These are phyloP conservation scores for Zelopaecilomyces penicillatus DNA, from an alignment of 2,329 filamentous ascomycete species.

Conservation along the genomic window DNA sequence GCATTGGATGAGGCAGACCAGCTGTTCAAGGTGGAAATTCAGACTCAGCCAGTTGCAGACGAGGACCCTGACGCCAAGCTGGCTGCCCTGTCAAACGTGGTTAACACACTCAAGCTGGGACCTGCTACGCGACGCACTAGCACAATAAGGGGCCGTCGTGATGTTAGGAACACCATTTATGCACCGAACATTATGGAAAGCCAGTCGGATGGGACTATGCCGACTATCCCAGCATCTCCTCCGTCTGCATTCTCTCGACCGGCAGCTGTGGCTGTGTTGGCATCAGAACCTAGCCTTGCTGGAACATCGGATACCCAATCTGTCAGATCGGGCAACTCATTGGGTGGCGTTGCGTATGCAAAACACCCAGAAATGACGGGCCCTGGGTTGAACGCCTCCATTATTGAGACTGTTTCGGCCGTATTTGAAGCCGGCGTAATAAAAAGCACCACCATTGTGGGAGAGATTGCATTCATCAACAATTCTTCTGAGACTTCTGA, in stretches of 20 bases:
- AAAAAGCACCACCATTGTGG: constrained; percentile 65
- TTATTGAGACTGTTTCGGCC: constrained; percentile 86
- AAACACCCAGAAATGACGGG: constrained; percentile 75
- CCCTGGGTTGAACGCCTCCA: constrained; percentile 75
- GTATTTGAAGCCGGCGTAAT: constrained; percentile 68
- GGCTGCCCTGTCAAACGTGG: constrained; percentile 67
- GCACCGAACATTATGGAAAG: constrained; percentile 36
- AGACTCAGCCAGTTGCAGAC: constrained; percentile 68
- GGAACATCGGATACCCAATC: constrained; percentile 78
- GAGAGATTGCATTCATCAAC: constrained; percentile 83
- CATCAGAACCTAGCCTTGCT: constrained; percentile 53
- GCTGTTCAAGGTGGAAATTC: constrained; percentile 71
- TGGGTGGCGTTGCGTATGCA: constrained; percentile 58
- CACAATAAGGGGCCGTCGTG: constrained; percentile 78
- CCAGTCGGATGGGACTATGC: constrained; percentile 21
- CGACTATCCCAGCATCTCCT: constrained; percentile 12
- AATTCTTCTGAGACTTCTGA: constrained; percentile 43
- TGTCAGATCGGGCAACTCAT: constrained; percentile 77
- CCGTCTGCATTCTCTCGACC: constrained; percentile 24
- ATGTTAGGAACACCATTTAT: constrained; percentile 87
- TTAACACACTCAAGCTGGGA: constrained; percentile 59
- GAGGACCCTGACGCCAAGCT: constrained; percentile 67
- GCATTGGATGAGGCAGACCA: constrained; percentile 51
- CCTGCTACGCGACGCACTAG: constrained; percentile 61
- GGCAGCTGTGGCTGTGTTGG: constrained; percentile 44